Evolutionary conservation across 352 stramenopile species (phyloP).

Genomic region (Phytophthora syringae): DNA sequence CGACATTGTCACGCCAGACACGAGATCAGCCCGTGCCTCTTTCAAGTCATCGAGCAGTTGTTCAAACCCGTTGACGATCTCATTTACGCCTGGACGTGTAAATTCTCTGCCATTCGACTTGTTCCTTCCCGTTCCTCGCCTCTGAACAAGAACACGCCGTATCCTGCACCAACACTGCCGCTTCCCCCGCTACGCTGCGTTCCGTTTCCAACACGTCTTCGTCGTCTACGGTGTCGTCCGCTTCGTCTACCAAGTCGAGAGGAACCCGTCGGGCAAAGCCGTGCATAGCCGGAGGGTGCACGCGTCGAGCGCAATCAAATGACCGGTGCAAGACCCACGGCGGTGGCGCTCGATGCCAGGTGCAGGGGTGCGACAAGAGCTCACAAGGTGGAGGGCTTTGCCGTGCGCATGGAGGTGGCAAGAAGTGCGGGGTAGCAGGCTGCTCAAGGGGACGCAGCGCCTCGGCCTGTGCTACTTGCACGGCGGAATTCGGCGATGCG

Average conservation of each 20-base stretch:
- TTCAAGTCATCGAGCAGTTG: slow-evolving; percentile 23
- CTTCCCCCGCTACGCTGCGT: slow-evolving; percentile 25
- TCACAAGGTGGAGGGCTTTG: slow-evolving; percentile 76
- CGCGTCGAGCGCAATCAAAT: slow-evolving; percentile 74
- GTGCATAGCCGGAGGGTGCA: slow-evolving; percentile 67
- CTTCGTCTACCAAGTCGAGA: slow-evolving; percentile 37
- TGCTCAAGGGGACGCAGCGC: slow-evolving; percentile 83
- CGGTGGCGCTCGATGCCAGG: slow-evolving; percentile 75
- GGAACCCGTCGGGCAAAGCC: slow-evolving; percentile 60
- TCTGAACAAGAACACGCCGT: slow-evolving; percentile 27
- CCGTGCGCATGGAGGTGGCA: slow-evolving; percentile 57
- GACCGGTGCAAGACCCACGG: slow-evolving; percentile 86
- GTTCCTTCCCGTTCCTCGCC: slow-evolving; percentile 22
- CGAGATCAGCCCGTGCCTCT: slow-evolving; percentile 33
- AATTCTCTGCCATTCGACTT: slow-evolving; percentile 40
- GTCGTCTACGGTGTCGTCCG: slow-evolving; percentile 30
- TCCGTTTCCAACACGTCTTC: slow-evolving; percentile 34
- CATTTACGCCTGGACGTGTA: slow-evolving; percentile 26
- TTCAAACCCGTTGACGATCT: slow-evolving; percentile 22
- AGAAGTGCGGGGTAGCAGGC: slow-evolving; percentile 69
- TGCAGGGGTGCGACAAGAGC: slow-evolving; percentile 73
- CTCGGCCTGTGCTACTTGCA: slow-evolving; percentile 85
- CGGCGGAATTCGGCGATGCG: slow-evolving; percentile 76
- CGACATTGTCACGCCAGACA: slow-evolving; percentile 42
- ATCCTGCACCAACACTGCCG: slow-evolving; percentile 23